phyloP scores from a whole-genome alignment of 2,329 filamentous ascomycete species.

The Colletotrichum scovillei region DNA sequence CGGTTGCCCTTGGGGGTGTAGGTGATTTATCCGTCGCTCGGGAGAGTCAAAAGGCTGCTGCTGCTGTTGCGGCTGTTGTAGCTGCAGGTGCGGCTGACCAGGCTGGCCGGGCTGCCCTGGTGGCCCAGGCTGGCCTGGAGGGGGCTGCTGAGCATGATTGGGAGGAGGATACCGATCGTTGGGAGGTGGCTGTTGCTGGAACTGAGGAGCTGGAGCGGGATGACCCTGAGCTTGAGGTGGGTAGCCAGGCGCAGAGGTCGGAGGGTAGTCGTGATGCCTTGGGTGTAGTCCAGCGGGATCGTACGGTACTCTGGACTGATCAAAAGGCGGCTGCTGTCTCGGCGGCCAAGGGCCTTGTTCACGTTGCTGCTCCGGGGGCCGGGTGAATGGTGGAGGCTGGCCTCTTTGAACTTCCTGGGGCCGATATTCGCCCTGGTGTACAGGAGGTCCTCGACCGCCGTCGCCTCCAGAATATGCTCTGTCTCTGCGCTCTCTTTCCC shows the following conservation, averaged over 20 bases:
- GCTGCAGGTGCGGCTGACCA: not conserved
- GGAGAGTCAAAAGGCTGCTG: slow-evolving; percentile 45
- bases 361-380: slow-evolving; percentile 52
- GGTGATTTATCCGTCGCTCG: slow-evolving; percentile 41
- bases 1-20: slow-evolving; percentile 46
- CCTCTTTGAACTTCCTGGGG: slow-evolving; percentile 49
- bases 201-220: slow-evolving; percentile 41
- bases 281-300: slow-evolving; percentile 55
- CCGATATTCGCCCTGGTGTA: slow-evolving; percentile 58
- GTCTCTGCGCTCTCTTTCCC: slow-evolving; percentile 56
- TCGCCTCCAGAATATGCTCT: slow-evolving; percentile 63
- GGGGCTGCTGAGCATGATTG: slow-evolving; percentile 47
- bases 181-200: slow-evolving; percentile 43
- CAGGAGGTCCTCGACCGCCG: slow-evolving; percentile 54
- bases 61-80: slow-evolving; percentile 38
- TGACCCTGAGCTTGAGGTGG: slow-evolving; percentile 41
- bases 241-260: slow-evolving; percentile 53
- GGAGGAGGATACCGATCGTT: slow-evolving; percentile 53
- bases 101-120: slow-evolving; percentile 33
- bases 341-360: slow-evolving; percentile 44
- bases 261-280: slow-evolving; percentile 60
- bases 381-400: slow-evolving; percentile 54
- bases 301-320: slow-evolving; percentile 54
- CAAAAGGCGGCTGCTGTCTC: slow-evolving; percentile 51
- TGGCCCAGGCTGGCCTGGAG: slow-evolving; percentile 42